A percentile compares a stretch with the other conserved stretches of the same genome.
Evolutionary conservation across 345 rosid species (phyloP).

Genomic region (Syzygium oleosum): DNA sequence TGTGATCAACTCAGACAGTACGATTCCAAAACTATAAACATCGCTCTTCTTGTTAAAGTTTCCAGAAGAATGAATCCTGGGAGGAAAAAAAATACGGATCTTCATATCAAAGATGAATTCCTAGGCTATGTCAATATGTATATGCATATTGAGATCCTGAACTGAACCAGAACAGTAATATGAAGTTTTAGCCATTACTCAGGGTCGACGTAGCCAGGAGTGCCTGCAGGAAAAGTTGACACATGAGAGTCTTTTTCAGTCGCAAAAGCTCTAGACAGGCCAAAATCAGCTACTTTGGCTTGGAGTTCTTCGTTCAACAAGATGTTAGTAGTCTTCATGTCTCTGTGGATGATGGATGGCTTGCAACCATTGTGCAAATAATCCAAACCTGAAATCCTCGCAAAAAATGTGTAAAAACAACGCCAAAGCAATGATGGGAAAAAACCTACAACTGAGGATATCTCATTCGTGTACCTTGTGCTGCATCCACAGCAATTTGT

Average conservation of each 20-base stretch:
- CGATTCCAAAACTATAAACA: conserved; percentile 39
- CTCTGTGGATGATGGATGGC: conserved; percentile 30
- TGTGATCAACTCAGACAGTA: conserved; percentile 34
- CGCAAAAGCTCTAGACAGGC: conserved; percentile 3
- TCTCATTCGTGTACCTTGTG: conserved; percentile 5
- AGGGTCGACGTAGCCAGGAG: conserved; percentile 41
- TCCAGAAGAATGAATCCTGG: not conserved
- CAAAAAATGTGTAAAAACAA: no score
- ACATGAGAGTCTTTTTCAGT: conserved; percentile 22
- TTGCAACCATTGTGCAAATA: conserved; percentile 23
- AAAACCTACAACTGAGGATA: no score
- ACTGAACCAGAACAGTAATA: no score
- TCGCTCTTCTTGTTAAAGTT: conserved; percentile 30
- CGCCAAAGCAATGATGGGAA: no score
- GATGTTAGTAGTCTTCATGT: conserved; percentile 21
- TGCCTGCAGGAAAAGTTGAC: conserved; percentile 38
- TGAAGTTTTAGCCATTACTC: conserved; percentile 13
- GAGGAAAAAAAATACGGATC: no score
- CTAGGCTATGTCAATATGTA: no score
- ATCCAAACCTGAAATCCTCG: conserved; percentile 12
- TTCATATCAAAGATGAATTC: no score
- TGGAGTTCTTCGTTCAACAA: conserved; percentile 12
- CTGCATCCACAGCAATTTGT: conserved; percentile 21
- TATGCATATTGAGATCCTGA: no score
- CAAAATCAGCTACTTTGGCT: conserved; percentile 27